Base-by-base conservation (phyloP, 257 asterid genomes). In the Perilla frutescens region DNA sequence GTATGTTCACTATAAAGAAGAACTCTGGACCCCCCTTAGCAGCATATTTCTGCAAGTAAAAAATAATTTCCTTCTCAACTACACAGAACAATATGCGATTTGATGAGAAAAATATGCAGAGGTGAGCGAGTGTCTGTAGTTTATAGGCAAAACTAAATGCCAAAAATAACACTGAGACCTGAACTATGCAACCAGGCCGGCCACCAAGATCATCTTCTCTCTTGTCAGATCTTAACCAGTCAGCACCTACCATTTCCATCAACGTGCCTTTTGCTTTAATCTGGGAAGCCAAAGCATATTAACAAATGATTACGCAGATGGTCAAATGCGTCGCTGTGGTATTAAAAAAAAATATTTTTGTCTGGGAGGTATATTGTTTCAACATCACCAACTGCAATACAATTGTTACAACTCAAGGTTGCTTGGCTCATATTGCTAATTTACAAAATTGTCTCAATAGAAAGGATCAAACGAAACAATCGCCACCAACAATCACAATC, bases 211-310 rank as follows among this genome's bases (percentile, higher is more conserved):
- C 96, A 81, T 91, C 97, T 89, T 92, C 98, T 76, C 97, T 86
- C 85, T 90, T 95, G 84, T 95, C 97, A 81, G 98, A 95, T 80
- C 85, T 85, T 89, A 95, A 81, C 99, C 99, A 95, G 77, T 90
- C 99, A 68, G 99, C 99, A 53, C 93, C 99, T 59, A 95, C 97
- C 97, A 95, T 90, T 81, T 95, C 93, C 98, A 92, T 95, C 85
- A 90, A 83, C 1, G 96, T 87, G 75, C 97, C 92, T 75, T 89
- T 88, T 76, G 98, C 89, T 81, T 88, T 95, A 74, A 90, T 90
- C 98, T 94, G 84, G 62, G 64, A 77, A 78, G 62, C 61, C 70
- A 70, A 39, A 56, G 65, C 66, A 70, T 39, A 13, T 37, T 48
- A 61, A 75, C 26, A 57, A 67, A 79, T 44, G 29, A 56, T 71